Conservation (phyloP, 352 stramenopile genomes). For the Phytophthora palmivora region DNA sequence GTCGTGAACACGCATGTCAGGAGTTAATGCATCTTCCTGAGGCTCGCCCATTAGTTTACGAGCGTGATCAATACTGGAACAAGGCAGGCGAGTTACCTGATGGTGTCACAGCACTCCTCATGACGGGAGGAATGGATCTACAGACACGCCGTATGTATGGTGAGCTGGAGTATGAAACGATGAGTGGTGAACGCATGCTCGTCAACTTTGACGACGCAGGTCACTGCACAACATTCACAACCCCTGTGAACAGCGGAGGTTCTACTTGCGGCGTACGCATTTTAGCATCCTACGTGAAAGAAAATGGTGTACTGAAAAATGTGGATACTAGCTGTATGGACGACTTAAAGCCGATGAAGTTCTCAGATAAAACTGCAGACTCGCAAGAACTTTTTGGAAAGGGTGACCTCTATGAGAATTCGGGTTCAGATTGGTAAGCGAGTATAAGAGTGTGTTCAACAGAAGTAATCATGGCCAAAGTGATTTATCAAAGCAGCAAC, state of each 20-base stretch:
- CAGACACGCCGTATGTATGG: conserved; percentile 63
- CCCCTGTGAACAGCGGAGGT: conserved; percentile 48
- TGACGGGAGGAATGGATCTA: conserved; percentile 63
- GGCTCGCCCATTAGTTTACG: conserved; percentile 52
- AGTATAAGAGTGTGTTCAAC: conserved; percentile 19
- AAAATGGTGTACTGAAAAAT: conserved; percentile 55
- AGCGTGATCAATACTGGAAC: conserved; percentile 78
- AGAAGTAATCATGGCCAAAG: conserved; percentile 12
- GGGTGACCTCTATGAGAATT: conserved; percentile 46
- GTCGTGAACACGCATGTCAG: conserved; percentile 60
- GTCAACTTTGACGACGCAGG: conserved; percentile 74
- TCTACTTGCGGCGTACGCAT: conserved; percentile 72
- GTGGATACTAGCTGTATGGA: conserved; percentile 78
- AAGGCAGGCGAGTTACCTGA: conserved; percentile 52
- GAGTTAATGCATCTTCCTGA: conserved; percentile 53
- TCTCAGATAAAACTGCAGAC: conserved; percentile 38
- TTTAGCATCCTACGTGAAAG: conserved; percentile 69
- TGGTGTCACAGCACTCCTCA: conserved; percentile 55
- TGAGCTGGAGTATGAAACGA: conserved; percentile 53
- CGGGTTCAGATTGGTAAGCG: conserved; percentile 23
- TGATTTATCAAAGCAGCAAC: conserved; percentile 4
- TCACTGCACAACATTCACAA: conserved; percentile 86
- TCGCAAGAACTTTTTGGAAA: conserved; percentile 51
- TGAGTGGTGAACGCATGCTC: conserved; percentile 63
- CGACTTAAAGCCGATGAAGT: conserved; percentile 59